These are phyloP conservation scores for Dicorynia guianensis DNA, from an alignment of 306 rosid species.

Conservation along the genomic window DNA sequence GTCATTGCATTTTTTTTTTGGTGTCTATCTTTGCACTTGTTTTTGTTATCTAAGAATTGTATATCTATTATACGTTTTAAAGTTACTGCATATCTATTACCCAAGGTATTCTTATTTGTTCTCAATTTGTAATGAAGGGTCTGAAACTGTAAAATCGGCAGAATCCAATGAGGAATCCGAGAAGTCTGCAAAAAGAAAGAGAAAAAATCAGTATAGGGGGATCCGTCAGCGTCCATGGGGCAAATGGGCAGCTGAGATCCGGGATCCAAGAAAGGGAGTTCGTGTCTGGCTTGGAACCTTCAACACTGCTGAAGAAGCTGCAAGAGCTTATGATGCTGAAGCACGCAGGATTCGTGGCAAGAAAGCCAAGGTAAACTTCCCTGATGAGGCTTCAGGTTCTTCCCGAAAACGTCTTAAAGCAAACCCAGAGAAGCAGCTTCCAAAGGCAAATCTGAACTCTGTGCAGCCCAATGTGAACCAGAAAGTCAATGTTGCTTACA, in stretches of 20 bases:
- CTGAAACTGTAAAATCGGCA: conserved; percentile 51
- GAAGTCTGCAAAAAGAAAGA: conserved; percentile 70
- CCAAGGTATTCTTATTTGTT: background rate
- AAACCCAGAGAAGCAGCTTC: conserved; percentile 42
- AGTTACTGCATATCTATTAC: background rate
- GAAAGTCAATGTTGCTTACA: conserved; percentile 43
- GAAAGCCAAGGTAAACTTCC: conserved; percentile 91
- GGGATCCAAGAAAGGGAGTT: conserved; percentile 93
- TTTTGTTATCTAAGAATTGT: background rate
- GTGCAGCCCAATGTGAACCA: conserved; percentile 51
- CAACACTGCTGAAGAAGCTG: conserved; percentile 96
- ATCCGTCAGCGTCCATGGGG: conserved; percentile 97
- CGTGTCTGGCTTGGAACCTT: conserved; percentile 96
- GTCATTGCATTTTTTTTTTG: conserved; percentile 14
- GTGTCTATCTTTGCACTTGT: conserved; percentile 15
- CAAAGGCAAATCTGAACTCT: conserved; percentile 42
- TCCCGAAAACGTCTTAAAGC: conserved; percentile 50
- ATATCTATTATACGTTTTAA: background rate
- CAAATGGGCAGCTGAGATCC: conserved; percentile 95
- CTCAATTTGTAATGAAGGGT: conserved; percentile 47
- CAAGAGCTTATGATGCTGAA: conserved; percentile 91
- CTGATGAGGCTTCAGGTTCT: conserved; percentile 60
- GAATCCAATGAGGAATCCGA: conserved; percentile 60
- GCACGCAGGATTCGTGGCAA: conserved; percentile 87
- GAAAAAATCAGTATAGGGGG: conserved; percentile 85